These are phyloP conservation scores for Backusella luteola DNA, from an alignment of 192 early-diverging fungal genomes.

Conservation along the genomic window DNA sequence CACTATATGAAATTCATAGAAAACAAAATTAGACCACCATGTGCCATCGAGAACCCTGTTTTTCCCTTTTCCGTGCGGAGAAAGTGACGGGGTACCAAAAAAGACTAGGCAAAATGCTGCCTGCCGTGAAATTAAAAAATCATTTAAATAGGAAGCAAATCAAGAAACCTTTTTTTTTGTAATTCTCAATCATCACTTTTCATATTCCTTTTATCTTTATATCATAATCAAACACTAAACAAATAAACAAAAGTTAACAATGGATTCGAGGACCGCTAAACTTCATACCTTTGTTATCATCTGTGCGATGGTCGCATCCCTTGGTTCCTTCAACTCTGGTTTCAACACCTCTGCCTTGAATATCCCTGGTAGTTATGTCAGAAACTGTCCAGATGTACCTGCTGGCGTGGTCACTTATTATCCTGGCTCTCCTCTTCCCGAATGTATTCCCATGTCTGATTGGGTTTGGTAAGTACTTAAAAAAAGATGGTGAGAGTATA, in stretches of 20 bases:
- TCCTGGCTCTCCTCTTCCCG: constrained; percentile 29
- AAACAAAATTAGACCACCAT: too few species aligned
- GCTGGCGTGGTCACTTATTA: constrained; percentile 27
- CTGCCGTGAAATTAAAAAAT: too few species aligned
- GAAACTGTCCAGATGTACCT: constrained; percentile 45
- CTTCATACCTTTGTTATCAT: constrained; percentile 27
- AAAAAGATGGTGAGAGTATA: neutral
- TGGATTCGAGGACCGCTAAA: constrained; percentile 19
- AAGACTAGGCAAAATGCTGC: too few species aligned
- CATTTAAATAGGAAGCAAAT: too few species aligned
- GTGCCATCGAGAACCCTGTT: too few species aligned
- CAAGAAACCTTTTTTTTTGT: too few species aligned
- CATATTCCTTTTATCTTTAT: too few species aligned
- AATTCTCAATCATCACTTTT: too few species aligned
- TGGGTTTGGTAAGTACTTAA: constrained; percentile 43
- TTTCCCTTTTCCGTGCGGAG: too few species aligned
- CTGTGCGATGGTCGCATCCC: constrained; percentile 26
- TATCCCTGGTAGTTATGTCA: constrained; percentile 57
- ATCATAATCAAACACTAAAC: too few species aligned
- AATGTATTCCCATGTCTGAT: constrained; percentile 33
- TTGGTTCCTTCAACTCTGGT: constrained; percentile 33
- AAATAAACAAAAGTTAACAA: neutral
- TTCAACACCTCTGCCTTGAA: constrained; percentile 41
- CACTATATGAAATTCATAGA: too few species aligned
- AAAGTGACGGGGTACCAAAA: too few species aligned